These are phyloP conservation scores for Suillus fuscotomentosus DNA, from an alignment of 768 basidiomycete species.

Conservation along the genomic window DNA sequence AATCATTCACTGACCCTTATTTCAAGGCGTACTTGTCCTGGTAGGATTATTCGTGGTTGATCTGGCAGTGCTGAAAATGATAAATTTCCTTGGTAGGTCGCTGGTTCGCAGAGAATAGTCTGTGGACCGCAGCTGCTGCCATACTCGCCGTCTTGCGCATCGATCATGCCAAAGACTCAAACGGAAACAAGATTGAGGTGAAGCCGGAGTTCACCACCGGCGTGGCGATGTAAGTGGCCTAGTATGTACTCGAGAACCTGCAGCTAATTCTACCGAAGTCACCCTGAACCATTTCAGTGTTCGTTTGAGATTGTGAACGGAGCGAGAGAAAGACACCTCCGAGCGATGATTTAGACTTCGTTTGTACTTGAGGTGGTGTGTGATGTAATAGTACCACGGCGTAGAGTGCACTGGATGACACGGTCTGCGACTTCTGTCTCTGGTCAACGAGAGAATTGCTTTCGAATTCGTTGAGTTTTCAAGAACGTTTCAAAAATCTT, in stretches of 20 bases:
- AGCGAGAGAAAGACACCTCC: not conserved
- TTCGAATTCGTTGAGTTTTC: too few species aligned
- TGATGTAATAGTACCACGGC: too few species aligned
- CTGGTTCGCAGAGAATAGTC: not conserved
- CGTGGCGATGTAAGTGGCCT: not conserved
- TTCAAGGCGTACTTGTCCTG: conserved; percentile 2
- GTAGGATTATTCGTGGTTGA: not conserved
- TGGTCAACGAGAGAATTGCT: too few species aligned
- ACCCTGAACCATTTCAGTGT: not conserved
- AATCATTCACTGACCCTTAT: not conserved
- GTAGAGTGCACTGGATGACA: too few species aligned
- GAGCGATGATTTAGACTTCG: not conserved
- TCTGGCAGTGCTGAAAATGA: not conserved
- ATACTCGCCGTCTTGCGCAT: not conserved
- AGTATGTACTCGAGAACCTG: not conserved
- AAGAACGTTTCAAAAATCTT: too few species aligned
- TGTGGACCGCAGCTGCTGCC: not conserved
- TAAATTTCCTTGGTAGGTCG: not conserved
- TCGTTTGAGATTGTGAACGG: not conserved
- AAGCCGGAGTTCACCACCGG: not conserved
- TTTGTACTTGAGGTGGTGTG: not conserved
- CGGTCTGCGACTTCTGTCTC: too few species aligned
- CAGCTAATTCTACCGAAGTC: not conserved
- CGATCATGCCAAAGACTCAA: not conserved
- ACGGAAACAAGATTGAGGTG: not conserved